These are phyloP conservation scores for Rubroboletus satanas DNA, from an alignment of 768 basidiomycete species.

Conservation along the genomic window DNA sequence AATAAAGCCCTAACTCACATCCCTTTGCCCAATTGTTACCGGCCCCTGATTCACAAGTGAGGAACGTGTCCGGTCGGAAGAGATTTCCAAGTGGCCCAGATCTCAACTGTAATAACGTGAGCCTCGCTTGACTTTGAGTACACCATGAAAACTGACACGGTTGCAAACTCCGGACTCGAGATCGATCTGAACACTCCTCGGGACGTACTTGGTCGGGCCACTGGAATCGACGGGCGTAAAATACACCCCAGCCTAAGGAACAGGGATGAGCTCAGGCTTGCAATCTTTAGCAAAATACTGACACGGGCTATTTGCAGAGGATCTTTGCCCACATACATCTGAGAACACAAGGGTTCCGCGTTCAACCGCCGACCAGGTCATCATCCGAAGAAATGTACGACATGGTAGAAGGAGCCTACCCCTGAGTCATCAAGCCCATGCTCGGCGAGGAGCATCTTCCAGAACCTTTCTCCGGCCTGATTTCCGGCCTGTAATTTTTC, in stretches of 20 bases:
- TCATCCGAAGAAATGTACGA: constrained; percentile 3
- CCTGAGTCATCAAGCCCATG: constrained; percentile 76
- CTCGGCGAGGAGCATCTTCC: constrained; percentile 83
- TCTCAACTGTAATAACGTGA: constrained; percentile 46
- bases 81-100: constrained; percentile 67
- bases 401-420: constrained; percentile 36
- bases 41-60: constrained; percentile 59
- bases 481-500: constrained; percentile 54
- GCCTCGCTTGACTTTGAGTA: background rate
- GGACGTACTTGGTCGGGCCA: constrained; percentile 70
- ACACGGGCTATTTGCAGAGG: constrained; percentile 73
- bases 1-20: constrained; percentile 49
- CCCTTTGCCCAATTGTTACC: constrained; percentile 98
- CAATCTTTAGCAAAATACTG: constrained; percentile 20
- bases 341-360: background rate
- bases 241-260: constrained; percentile 68
- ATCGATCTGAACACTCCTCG: constrained; percentile 87
- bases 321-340: constrained; percentile 73
- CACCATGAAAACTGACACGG: constrained; percentile 43
- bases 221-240: constrained; percentile 65
- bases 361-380: constrained; percentile 15
- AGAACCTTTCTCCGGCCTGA: constrained; percentile 83
- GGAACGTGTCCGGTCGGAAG: constrained; percentile 85
- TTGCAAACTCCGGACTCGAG: constrained; percentile 86
- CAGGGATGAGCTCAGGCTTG: background rate